Evolutionary conservation across 495 filamentous ascomycete species (phyloP), one percentile per base, ranked within the genome.

Genomic region (Cryomyces minteri): DNA sequence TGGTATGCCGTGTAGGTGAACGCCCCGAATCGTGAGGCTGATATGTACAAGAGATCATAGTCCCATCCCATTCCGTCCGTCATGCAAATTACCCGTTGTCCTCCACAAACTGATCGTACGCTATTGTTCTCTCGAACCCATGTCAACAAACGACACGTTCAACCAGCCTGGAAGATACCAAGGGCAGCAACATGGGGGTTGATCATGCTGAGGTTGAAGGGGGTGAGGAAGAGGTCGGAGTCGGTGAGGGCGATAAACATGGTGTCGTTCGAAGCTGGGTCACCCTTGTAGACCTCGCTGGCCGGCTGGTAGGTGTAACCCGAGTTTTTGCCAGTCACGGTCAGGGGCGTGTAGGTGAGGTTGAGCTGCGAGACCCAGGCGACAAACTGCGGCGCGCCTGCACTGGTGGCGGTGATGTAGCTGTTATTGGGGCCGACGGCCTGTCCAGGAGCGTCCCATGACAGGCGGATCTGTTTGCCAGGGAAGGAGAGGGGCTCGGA

Each of bases 321-420:
- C 2, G 62, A 63, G 44, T 71, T 74, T 12, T 62, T 59, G 5
- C 66, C 66, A 1, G 68, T 64, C 43, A 78, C 55, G 5, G 59
- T 69, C 49, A 93, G 60, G 0, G 77, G 67, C 2, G 84, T 75
- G 58, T 92, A 92, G 0, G 86, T 93, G 28, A 85, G 67, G 51
- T 94, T 93, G 32, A 92, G 63, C 71, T 92, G 86, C n/a, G 64
- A 68, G 6, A 81, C 73, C 84, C 83, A 94, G 0, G 71, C 72
- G 2, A 87, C 87, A 36, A 70, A 94, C 37, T 59, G 58, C 0
- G 84, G 79, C 4, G 54, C 48, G 1, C 72, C 71, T 4, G 79
- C 82, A 9, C 50, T 51, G 1, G 68, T 70, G 5, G 70, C 62
- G 0, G 87, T 93, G 14, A 84, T 53, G 54, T 93, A 93, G 52